Evolutionary conservation across 108 stramenopile genomes (phyloP), one percentile per base, ranked within the genome.

Genomic region (Nitzschia palea): DNA sequence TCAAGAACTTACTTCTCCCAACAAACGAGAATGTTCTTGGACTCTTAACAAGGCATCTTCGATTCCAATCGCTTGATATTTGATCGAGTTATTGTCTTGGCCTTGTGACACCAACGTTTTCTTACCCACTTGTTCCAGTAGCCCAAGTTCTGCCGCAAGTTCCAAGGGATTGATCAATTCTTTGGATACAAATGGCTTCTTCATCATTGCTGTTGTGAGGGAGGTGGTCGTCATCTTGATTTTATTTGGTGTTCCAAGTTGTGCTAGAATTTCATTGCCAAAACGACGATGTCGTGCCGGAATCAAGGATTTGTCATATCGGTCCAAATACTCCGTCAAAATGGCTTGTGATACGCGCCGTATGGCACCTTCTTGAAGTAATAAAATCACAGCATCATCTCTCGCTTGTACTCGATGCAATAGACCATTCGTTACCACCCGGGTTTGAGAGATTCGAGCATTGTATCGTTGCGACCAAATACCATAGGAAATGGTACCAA

Each of bases 401-500:
- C 72, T 30, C 14, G 72, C 63, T 30, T 58, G 27, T 0, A 73
- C 43, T 0, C 72, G 72, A 12, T 55, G 52, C 10, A 36, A 18
- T 18, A 73, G 17, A 0, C 64, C 72, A 44, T 65, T 57, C 2
- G 62, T 4, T 3, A 75, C 67, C 17, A 45, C 61, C 5, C 47
- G 33, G 1, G 74, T 68, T 34, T 75, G 74, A 0, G 37, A 44
- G 0, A 59, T 62, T 17, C 36, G 47, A 2, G 81, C 73, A 23
- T 37, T 68, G 18, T 55, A 65, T 42, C 76, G 65, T 3, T 67
- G 60, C 14, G 67, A 55, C 58, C 55, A 70, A 17, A 78, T 54
- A 60, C 73, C 67, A 56, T 82, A 82, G 0, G 65, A 20, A 3
- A 82, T 55, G 34, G 73, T 82, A 3, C 44, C 65, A 25, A 74